Conservation (phyloP, 768 basidiomycete genomes). For the Boletellus sp. region DNA sequence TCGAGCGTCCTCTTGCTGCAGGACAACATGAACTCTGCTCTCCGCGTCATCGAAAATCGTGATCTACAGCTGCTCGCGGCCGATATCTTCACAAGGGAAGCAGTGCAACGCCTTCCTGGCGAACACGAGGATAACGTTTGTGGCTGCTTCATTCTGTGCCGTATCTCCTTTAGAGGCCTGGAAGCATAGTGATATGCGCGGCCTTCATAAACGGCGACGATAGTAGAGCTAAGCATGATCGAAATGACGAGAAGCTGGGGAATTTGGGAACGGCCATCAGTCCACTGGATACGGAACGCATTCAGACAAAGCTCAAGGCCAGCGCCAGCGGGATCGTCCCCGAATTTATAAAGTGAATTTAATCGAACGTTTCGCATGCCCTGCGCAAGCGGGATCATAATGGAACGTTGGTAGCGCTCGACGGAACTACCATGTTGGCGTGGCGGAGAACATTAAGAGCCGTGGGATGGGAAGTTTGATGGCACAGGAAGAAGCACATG, state of each 20-base stretch:
- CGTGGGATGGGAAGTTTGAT: neutral
- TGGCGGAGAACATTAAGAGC: neutral
- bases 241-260: slow-evolving; percentile 5
- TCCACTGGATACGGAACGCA: neutral
- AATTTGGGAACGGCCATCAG: neutral
- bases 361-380: neutral
- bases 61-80: slow-evolving; percentile 30
- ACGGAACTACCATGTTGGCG: too few relatives aligned
- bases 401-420: neutral
- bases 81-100: neutral
- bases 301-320: neutral
- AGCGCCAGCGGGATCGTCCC: neutral
- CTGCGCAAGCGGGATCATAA: neutral
- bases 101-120: slow-evolving; percentile 29
- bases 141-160: slow-evolving; percentile 29
- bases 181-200: slow-evolving; percentile 1
- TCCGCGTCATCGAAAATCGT: slow-evolving; percentile 19
- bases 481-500: too few relatives aligned
- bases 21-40: slow-evolving; percentile 44
- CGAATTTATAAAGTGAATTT: neutral
- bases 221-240: slow-evolving; percentile 16
- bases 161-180: slow-evolving; percentile 24
- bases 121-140: slow-evolving; percentile 42
- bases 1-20: slow-evolving; percentile 54
- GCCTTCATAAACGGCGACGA: neutral